Evolutionary conservation across 2,329 filamentous ascomycete genomes (phyloP).

Genomic region (Aureobasidium sp.): DNA sequence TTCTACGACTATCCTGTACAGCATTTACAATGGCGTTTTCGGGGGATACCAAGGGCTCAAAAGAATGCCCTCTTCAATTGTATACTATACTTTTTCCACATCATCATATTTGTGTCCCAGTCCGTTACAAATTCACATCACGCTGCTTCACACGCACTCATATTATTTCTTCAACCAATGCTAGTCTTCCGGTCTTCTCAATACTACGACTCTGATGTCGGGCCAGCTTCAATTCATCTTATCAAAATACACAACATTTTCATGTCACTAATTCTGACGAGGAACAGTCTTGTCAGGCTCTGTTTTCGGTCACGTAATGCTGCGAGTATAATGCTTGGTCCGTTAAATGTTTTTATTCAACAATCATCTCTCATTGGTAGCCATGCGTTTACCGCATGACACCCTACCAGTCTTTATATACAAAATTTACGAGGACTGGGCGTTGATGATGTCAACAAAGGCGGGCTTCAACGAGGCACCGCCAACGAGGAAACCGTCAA

Average conservation of each 20-base stretch:
- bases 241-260: too few relatives aligned
- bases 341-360: not conserved
- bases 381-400: not conserved
- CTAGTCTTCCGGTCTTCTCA: too few relatives aligned
- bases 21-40: constrained; percentile 8
- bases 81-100: not conserved
- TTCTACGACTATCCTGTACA: constrained; percentile 9
- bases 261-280: too few relatives aligned
- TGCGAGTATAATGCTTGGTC: not conserved
- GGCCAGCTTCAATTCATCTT: too few relatives aligned
- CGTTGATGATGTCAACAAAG: constrained; percentile 66
- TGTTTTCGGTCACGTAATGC: too few relatives aligned
- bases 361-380: constrained; percentile 1
- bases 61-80: constrained; percentile 1
- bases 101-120: too few relatives aligned
- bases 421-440: constrained; percentile 27
- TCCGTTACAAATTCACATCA: too few relatives aligned
- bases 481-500: constrained; percentile 96
- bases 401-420: not conserved
- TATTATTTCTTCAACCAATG: too few relatives aligned
- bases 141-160: too few relatives aligned
- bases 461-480: constrained; percentile 95
- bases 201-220: too few relatives aligned
- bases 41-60: constrained; percentile 7
- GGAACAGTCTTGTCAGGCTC: too few relatives aligned